Evolutionary conservation across 805 yeast genomes (phyloP).

Genomic region (Saturnispora diversa): DNA sequence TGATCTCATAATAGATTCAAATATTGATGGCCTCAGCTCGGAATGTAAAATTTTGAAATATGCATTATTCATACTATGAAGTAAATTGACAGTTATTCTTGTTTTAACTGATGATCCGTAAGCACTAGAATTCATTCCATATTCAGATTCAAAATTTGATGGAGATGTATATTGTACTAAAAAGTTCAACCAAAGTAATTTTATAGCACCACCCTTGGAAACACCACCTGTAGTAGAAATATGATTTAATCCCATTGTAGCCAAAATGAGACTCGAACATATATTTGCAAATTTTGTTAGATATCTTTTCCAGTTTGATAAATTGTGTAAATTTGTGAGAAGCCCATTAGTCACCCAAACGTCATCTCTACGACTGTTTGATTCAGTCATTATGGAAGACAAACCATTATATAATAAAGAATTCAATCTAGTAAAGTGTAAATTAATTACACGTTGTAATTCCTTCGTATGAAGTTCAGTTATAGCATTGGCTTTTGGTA

Average conservation of each 20-base stretch:
- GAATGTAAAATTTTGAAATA: slow-evolving; percentile 6
- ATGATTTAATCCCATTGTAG: not conserved
- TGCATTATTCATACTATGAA: slow-evolving; percentile 4
- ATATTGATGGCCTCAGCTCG: slow-evolving; percentile 14
- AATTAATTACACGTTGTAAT: slow-evolving; percentile 21
- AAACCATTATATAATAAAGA: slow-evolving; percentile 26
- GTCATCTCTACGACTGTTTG: slow-evolving; percentile 21
- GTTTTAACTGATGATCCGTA: slow-evolving; percentile 1
- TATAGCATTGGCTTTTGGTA: slow-evolving; percentile 26
- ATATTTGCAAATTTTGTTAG: not conserved
- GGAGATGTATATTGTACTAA: slow-evolving; percentile 6
- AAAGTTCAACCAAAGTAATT: slow-evolving; percentile 10
- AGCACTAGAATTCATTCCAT: slow-evolving; percentile 3
- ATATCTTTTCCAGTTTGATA: slow-evolving; percentile 1
- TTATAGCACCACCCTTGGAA: slow-evolving; percentile 8
- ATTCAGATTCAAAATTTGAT: not conserved
- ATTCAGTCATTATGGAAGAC: slow-evolving; percentile 23
- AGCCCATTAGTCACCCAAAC: slow-evolving; percentile 6
- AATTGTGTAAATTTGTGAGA: not conserved
- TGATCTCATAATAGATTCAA: slow-evolving; percentile 9
- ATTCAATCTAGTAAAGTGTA: slow-evolving; percentile 23
- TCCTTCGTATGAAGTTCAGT: slow-evolving; percentile 26
- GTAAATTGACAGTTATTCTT: not conserved
- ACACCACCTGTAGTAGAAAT: slow-evolving; percentile 2
- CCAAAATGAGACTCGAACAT: not conserved